Evolutionary conservation across 768 basidiomycete genomes (phyloP).

Genomic region (Chalciporus piperatus): DNA sequence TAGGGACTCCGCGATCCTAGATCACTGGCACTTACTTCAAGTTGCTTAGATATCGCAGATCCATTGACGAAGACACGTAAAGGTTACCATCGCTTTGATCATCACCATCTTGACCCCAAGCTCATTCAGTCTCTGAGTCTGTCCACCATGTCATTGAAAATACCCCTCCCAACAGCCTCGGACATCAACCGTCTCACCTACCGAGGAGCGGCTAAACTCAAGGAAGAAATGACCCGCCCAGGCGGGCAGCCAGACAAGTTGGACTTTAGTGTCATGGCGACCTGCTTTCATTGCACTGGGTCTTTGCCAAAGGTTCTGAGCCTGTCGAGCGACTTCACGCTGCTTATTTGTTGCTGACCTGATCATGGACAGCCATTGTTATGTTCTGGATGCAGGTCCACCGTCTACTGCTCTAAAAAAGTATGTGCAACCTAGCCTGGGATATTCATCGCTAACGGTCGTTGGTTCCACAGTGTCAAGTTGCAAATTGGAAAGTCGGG

Average conservation of each 20-base stretch:
- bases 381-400: slow-evolving; percentile 29
- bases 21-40: too few species aligned
- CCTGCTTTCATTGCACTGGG: slow-evolving; percentile 23
- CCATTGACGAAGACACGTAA: neutral
- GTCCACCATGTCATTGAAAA: slow-evolving; percentile 17
- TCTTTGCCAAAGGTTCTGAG: slow-evolving; percentile 21
- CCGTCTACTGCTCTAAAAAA: slow-evolving; percentile 31
- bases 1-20: too few species aligned
- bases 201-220: slow-evolving; percentile 27
- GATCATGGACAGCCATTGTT: slow-evolving; percentile 20
- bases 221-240: slow-evolving; percentile 24
- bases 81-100: neutral
- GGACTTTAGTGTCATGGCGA: slow-evolving; percentile 24
- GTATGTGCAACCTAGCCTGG: slow-evolving; percentile 4
- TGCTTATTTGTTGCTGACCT: neutral
- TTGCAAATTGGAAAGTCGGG: slow-evolving; percentile 34
- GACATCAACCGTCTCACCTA: slow-evolving; percentile 30
- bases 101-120: neutral
- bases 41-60: neutral
- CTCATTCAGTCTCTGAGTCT: neutral
- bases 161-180: slow-evolving; percentile 20
- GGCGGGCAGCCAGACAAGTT: slow-evolving; percentile 28
- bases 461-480: slow-evolving; percentile 30
- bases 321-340: neutral
- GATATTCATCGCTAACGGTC: slow-evolving; percentile 1